Evolutionary conservation across 2,329 filamentous ascomycete species (phyloP), one percentile per base, ranked within the genome.

Genomic region (Nectriaceae sp.): DNA sequence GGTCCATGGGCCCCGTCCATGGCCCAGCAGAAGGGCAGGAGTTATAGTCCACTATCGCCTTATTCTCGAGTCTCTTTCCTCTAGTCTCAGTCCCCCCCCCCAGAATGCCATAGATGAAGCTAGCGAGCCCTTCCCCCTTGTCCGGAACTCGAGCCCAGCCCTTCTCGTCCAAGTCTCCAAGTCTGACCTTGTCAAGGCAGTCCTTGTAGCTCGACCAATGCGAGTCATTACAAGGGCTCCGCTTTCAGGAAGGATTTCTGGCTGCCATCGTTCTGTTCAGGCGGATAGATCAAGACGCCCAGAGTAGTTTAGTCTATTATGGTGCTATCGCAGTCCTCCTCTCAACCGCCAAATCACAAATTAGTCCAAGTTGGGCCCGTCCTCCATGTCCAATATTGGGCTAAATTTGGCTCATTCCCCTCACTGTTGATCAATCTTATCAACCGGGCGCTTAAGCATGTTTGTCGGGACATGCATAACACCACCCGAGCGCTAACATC

Each of bases 221-320:
- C 59, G 59, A 62, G 59, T 62, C 59, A 62, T 62, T 60, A 31
- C 26, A 15, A 15, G 26, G n/a, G n/a, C n/a, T n/a, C n/a, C n/a
- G n/a, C n/a, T n/a, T n/a, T 49, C 37, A 40, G 33, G 38, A 43
- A 50, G 47, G 45, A 54, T 50, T 61, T 46, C 52, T 52, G 54
- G 54, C 42, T 50, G 52, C 42, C 45, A 21, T 19, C 3, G 21
- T 24, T 40, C 35, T 24, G 35, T 40, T 41, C 44, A 29, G 29
- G 41, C 38, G 33, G 37, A 44, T n/a, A n/a, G n/a, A n/a, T n/a
- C n/a, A n/a, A n/a, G n/a, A n/a, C n/a, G n/a, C n/a, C n/a, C n/a
- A n/a, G n/a, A n/a, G n/a, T n/a, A n/a, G 42, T 24, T 42, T 45
- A 42, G 46, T 35, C 42, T 43, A 43, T 15, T 13, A 37, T 49